These are phyloP conservation scores for Letharia lupina DNA, from an alignment of 495 filamentous ascomycete genomes.

Conservation along the genomic window DNA sequence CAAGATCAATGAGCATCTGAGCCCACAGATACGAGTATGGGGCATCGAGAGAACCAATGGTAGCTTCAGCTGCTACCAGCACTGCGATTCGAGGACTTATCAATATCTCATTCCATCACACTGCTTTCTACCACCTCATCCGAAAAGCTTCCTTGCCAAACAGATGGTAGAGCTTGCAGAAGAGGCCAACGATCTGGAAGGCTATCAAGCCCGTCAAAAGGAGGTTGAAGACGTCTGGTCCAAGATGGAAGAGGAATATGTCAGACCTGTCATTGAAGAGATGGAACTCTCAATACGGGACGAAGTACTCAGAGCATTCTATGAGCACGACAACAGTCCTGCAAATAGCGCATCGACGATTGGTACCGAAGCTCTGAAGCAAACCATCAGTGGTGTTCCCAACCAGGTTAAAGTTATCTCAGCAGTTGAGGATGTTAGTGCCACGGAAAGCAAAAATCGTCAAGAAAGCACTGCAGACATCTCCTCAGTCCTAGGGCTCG, in stretches of 20 bases:
- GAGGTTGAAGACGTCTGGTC: slow-evolving; percentile 78
- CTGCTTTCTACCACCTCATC: slow-evolving; percentile 85
- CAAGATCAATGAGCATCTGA: slow-evolving; percentile 81
- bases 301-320: slow-evolving; percentile 35
- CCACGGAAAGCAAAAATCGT: background rate
- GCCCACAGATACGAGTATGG: slow-evolving; percentile 87
- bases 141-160: slow-evolving; percentile 71
- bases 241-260: slow-evolving; percentile 62
- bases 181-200: slow-evolving; percentile 59
- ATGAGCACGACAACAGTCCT: slow-evolving; percentile 33
- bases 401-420: background rate
- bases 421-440: background rate
- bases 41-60: slow-evolving; percentile 76
- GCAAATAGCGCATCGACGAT: background rate
- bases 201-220: slow-evolving; percentile 56
- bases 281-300: slow-evolving; percentile 39
- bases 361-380: slow-evolving; percentile 12
- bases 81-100: slow-evolving; percentile 89
- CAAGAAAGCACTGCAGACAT: background rate
- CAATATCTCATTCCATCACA: slow-evolving; percentile 93
- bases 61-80: slow-evolving; percentile 82
- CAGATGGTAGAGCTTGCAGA: slow-evolving; percentile 65
- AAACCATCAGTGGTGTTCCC: background rate
- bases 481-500: background rate
- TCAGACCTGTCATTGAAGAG: slow-evolving; percentile 61